A percentile compares a stretch with the other conserved stretches of the same genome.
These are phyloP conservation scores for Salvia hispanica DNA, from an alignment of 257 asterid genomes.

Conservation along the genomic window DNA sequence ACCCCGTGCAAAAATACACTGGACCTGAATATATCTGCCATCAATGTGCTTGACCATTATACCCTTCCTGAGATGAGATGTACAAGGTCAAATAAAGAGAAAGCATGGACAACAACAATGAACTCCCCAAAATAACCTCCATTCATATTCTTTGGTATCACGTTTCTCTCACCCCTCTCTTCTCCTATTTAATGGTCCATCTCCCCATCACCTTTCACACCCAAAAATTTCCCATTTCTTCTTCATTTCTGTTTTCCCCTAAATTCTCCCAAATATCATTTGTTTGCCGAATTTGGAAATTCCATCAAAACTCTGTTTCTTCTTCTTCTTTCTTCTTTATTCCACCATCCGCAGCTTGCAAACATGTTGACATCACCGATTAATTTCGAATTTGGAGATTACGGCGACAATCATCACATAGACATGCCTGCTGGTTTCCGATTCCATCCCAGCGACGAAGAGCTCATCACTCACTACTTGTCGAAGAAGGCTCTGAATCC, in stretches of 20 bases:
- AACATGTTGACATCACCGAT: constrained; percentile 21
- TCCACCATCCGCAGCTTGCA: neutral
- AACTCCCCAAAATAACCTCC: constrained; percentile 20
- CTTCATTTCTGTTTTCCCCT: neutral
- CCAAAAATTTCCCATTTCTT: constrained; percentile 25
- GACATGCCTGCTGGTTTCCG: constrained; percentile 81
- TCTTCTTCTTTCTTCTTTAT: too few relatives aligned
- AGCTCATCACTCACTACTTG: constrained; percentile 70
- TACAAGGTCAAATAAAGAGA: constrained; percentile 46
- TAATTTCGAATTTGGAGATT: constrained; percentile 41
- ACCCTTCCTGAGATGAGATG: constrained; percentile 32
- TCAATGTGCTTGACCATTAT: neutral
- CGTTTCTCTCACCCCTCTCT: constrained; percentile 40
- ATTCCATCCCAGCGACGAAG: constrained; percentile 82
- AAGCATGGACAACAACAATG: constrained; percentile 16
- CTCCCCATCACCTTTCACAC: neutral
- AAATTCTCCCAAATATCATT: neutral
- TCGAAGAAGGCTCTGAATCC: constrained; percentile 52
- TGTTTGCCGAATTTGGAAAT: constrained; percentile 22
- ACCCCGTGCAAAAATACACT: neutral
- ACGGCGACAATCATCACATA: constrained; percentile 34
- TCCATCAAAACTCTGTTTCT: neutral
- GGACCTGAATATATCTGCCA: neutral
- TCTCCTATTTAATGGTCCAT: constrained; percentile 33
- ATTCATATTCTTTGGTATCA: constrained; percentile 36